These are phyloP conservation scores for Vaccinium myrtillus DNA, from an alignment of 148 eudicot species.

Conservation along the genomic window DNA sequence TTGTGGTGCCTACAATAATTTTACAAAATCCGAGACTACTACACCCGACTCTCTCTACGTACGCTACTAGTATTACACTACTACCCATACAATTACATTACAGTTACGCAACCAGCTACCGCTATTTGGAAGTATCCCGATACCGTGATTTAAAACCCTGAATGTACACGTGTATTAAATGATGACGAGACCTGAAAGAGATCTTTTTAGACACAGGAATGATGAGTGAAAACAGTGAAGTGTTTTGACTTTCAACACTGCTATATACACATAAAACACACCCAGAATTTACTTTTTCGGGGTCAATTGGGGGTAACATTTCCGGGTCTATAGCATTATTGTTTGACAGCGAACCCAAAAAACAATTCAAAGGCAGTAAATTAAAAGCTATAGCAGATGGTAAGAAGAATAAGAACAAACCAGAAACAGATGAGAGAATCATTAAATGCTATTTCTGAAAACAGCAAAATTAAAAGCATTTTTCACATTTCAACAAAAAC, in stretches of 20 bases:
- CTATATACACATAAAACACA: no score
- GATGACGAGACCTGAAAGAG: neutral
- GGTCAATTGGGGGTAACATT: no score
- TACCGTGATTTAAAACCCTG: neutral
- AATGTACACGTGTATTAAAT: neutral
- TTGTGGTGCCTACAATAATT: neutral
- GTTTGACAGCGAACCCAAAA: neutral
- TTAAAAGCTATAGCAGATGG: neutral
- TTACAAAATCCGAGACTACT: no score
- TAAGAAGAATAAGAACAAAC: neutral
- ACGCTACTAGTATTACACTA: no score
- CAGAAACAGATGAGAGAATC: neutral
- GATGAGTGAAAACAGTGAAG: neutral
- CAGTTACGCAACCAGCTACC: no score
- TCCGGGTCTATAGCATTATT: no score
- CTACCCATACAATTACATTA: no score
- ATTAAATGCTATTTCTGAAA: conserved; percentile 6
- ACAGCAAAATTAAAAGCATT: neutral
- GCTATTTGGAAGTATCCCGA: no score
- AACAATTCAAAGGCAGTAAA: neutral
- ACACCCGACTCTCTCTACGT: neutral
- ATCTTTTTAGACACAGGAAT: neutral
- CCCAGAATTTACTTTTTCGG: no score
- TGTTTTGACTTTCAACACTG: conserved; percentile 11
- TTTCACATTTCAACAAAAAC: neutral